Evolutionary conservation across 139 green algal genomes (phyloP).

Genomic region (Volvox africanus): DNA sequence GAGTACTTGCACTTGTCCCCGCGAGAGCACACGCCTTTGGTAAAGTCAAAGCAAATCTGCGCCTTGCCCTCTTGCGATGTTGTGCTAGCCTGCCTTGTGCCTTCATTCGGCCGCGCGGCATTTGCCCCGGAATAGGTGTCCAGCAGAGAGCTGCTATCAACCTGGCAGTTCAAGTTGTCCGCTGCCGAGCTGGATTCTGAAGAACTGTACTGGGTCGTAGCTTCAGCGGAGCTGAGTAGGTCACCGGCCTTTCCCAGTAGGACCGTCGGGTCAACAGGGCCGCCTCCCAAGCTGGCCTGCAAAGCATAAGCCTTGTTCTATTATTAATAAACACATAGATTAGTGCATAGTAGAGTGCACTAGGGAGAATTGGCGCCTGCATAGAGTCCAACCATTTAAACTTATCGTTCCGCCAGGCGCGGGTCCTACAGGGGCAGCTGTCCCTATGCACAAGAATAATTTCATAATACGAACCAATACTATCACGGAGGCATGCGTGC

Average conservation of each 20-base stretch:
- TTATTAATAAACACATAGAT: neutral
- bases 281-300: conserved; percentile 17
- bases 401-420: conserved; percentile 13
- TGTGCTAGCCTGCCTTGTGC: neutral
- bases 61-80: conserved; percentile 49
- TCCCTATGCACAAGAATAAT: neutral
- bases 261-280: neutral
- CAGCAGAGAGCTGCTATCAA: neutral
- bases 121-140: neutral
- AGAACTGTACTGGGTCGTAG: conserved; percentile 21
- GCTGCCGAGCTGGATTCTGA: conserved; percentile 36
- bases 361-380: conserved; percentile 16
- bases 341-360: neutral
- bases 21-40: conserved; percentile 82
- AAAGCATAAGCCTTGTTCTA: neutral
- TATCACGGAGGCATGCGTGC: no score
- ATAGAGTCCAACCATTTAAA: conserved; percentile 28
- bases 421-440: neutral
- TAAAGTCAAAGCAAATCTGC: conserved; percentile 95
- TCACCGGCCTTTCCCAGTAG: conserved; percentile 1
- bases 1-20: conserved; percentile 88
- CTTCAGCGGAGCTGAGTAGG: conserved; percentile 22
- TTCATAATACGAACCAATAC: neutral
- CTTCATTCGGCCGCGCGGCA: neutral
- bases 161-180: conserved; percentile 22